Evolutionary conservation across 371 early-diverging fungal species (phyloP).

Genomic region (Mortierella sp.): DNA sequence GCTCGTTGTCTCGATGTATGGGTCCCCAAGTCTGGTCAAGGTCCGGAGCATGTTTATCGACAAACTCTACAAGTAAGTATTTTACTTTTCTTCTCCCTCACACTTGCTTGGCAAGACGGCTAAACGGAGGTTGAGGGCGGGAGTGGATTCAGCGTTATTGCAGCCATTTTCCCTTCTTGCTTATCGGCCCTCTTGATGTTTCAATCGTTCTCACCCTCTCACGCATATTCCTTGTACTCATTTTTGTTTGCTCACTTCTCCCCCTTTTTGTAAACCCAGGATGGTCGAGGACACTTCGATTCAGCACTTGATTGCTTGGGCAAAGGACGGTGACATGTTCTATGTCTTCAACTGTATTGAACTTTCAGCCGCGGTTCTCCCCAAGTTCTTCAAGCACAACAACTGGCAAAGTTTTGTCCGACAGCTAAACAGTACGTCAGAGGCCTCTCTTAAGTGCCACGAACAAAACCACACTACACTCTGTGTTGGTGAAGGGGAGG

Average conservation of each 20-base stretch:
- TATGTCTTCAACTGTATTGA: constrained; percentile 71
- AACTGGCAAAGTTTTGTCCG: constrained; percentile 86
- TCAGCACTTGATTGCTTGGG: constrained; percentile 55
- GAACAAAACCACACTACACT: background rate
- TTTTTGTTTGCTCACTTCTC: background rate
- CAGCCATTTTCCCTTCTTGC: background rate
- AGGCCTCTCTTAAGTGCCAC: background rate
- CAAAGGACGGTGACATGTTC: constrained; percentile 67
- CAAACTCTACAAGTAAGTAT: constrained; percentile 54
- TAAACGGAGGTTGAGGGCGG: no score
- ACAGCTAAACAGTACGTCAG: constrained; percentile 71
- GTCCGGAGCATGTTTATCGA: constrained; percentile 55
- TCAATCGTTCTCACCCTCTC: constrained; percentile 3
- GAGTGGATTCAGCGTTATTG: no score
- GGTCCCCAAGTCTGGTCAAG: constrained; percentile 45
- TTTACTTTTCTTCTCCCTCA: background rate
- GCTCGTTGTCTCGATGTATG: constrained; percentile 40
- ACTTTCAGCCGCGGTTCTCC: constrained; percentile 72
- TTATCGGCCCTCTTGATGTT: background rate
- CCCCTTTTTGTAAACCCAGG: constrained; percentile 8
- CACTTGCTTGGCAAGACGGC: no score
- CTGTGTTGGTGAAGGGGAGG: no score
- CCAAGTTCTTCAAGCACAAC: constrained; percentile 83
- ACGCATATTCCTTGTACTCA: background rate
- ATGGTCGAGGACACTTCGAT: constrained; percentile 54